A percentile compares a stretch with the other conserved stretches of the same genome.
These are phyloP conservation scores for Sonneratia caseolaris DNA, from an alignment of 345 rosid genomes.

Conservation along the genomic window DNA sequence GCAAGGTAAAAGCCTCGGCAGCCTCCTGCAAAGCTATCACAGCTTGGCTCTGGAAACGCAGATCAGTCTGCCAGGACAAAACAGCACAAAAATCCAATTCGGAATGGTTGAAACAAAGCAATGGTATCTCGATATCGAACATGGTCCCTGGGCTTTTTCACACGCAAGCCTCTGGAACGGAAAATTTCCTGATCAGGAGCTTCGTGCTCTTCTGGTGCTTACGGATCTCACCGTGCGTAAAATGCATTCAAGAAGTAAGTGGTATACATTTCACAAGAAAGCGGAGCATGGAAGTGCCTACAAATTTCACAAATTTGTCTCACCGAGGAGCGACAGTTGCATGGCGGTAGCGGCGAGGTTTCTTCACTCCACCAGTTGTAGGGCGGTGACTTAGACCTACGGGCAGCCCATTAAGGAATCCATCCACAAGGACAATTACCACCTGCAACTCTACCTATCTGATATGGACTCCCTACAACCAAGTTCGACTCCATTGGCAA, in stretches of 20 bases:
- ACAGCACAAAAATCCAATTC: background rate
- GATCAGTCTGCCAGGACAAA: background rate
- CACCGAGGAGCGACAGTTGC: background rate
- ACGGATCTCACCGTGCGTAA: background rate
- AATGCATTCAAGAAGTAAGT: background rate
- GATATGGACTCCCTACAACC: too few relatives aligned
- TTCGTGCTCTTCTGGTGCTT: constrained; percentile 1
- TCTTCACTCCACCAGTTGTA: background rate
- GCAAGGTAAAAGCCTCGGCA: constrained; percentile 6
- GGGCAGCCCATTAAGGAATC: background rate
- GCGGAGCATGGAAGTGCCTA: background rate
- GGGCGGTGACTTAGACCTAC: background rate
- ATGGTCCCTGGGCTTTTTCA: background rate
- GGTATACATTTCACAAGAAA: background rate
- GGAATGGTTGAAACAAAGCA: background rate
- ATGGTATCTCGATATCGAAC: too few relatives aligned
- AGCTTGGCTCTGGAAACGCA: constrained; percentile 1
- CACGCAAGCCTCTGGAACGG: background rate
- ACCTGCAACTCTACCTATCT: background rate
- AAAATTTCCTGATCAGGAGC: background rate
- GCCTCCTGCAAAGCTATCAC: background rate
- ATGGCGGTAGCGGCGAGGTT: background rate
- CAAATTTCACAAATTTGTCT: background rate
- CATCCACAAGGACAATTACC: background rate
- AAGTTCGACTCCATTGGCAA: too few relatives aligned